A percentile compares a stretch with the other conserved stretches of the same genome.
Evolutionary conservation across 345 rosid species (phyloP).

Genomic region (Hirschfeldia incana): DNA sequence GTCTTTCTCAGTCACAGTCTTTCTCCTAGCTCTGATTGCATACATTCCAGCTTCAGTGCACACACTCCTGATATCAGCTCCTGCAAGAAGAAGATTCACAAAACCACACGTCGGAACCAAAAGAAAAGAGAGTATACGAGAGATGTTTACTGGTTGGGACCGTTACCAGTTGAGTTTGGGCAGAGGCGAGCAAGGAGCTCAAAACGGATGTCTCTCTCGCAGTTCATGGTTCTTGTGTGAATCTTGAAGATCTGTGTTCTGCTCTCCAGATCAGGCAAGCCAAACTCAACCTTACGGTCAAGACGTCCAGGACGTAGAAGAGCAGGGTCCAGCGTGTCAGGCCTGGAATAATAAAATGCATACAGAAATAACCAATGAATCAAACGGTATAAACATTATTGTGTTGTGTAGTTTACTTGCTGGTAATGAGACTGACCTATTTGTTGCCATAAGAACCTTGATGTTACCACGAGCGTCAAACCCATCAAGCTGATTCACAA

Average conservation of each 20-base stretch:
- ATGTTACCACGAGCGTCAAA: too few relatives aligned
- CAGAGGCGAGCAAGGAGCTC: constrained; percentile 93
- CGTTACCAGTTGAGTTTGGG: constrained; percentile 83
- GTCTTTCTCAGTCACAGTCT: too few relatives aligned
- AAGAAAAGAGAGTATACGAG: neutral
- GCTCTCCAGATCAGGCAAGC: constrained; percentile 91
- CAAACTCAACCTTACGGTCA: constrained; percentile 96
- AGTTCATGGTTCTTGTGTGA: constrained; percentile 91
- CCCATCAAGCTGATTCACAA: too few relatives aligned
- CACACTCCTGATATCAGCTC: too few relatives aligned
- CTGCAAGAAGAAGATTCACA: too few relatives aligned
- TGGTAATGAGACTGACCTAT: too few relatives aligned
- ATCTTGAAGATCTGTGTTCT: constrained; percentile 92
- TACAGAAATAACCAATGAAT: constrained; percentile 2
- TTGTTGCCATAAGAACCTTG: too few relatives aligned
- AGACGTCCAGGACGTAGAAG: constrained; percentile 87
- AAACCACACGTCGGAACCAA: neutral
- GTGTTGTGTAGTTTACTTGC: too few relatives aligned
- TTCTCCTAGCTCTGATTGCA: too few relatives aligned
- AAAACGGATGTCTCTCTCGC: constrained; percentile 84
- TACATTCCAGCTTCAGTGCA: too few relatives aligned
- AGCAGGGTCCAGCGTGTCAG: constrained; percentile 94
- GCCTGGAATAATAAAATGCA: constrained; percentile 43
- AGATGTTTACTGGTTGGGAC: constrained; percentile 2
- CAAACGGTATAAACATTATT: neutral